These are phyloP conservation scores for Trichoderma polysporum DNA, from an alignment of 2,329 filamentous ascomycete genomes.

Conservation along the genomic window DNA sequence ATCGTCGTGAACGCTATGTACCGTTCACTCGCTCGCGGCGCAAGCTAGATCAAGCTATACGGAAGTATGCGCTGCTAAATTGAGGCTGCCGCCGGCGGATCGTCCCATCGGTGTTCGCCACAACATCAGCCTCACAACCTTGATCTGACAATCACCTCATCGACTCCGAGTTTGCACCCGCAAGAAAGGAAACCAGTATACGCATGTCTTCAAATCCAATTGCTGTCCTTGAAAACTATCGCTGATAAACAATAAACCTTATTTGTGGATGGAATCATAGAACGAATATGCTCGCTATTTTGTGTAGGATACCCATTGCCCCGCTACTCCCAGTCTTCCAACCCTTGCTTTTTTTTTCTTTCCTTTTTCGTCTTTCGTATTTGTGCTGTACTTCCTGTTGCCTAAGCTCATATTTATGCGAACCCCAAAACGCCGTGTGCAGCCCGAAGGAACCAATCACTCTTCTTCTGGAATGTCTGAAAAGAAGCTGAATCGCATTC, in stretches of 20 bases:
- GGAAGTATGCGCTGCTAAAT: neutral
- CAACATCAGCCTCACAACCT: neutral
- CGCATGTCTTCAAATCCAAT: constrained; percentile 21
- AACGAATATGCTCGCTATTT: constrained; percentile 38
- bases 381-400: constrained; percentile 18
- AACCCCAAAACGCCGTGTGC: constrained; percentile 20
- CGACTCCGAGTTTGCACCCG: neutral
- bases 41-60: neutral
- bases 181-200: neutral
- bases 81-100: neutral
- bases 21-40: neutral
- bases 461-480: constrained; percentile 65
- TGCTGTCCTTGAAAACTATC: constrained; percentile 30
- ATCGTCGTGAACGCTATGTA: neutral
- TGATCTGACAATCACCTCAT: neutral
- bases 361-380: constrained; percentile 9
- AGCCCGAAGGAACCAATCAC: constrained; percentile 14
- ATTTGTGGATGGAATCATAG: constrained; percentile 30
- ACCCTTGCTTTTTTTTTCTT: constrained; percentile 6
- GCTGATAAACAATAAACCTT: constrained; percentile 25
- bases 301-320: constrained; percentile 28
- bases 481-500: constrained; percentile 74
- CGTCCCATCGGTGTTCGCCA: neutral
- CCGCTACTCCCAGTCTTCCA: constrained; percentile 19
- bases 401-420: constrained; percentile 18